Evolutionary conservation across 176 grass and related monocot species (phyloP), one percentile per base, ranked within the genome.

Genomic region (Paspalum vaginatum): DNA sequence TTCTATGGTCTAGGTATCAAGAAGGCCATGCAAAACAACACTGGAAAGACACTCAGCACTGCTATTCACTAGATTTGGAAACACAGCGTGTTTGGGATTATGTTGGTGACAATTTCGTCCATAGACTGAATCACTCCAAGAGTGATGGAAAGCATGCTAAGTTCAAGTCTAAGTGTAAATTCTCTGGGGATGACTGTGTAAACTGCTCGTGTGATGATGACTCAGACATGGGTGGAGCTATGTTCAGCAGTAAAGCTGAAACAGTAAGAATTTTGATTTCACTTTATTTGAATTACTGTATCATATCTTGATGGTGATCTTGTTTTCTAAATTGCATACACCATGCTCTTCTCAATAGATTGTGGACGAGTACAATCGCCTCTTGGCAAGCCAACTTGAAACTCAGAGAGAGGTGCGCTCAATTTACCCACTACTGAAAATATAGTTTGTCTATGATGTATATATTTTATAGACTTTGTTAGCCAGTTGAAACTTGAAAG

Each of bases 1-100:
- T 70, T 62, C 7, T 8, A 27, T 49, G 18, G 70, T 27, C 40
- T 45, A 99, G 96, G 84, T 99, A 99, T 56, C 81, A 95, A 93
- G 90, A 95, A 91, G 96, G 96, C 39, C 96, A 99, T 81, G 93
- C 92, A n/a, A 87, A 93, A 50, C 88, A 85, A 52, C 96, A 98
- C 43, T 98, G 92, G 92, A 98, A 98, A 83, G 81, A 89, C 66
- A 95, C 90, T 59, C 90, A 95, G n/a, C 96, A 98, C 72, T 95
- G 88, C 66, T 98, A 98, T 85, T 98, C 92, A 5, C 85, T 98
- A 5, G 92, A 98, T 75, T 79, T 95, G 68, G 96, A 98, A 89
- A 91, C 96, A 21, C 96, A 91, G 45, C 83, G 88, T 75, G 86
- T 98, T 73, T 98, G 96, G 92, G 96, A 98, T 72, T 98, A 98